Conservation (phyloP, 768 basidiomycete genomes). For the Phlebiopsis gigantea region DNA sequence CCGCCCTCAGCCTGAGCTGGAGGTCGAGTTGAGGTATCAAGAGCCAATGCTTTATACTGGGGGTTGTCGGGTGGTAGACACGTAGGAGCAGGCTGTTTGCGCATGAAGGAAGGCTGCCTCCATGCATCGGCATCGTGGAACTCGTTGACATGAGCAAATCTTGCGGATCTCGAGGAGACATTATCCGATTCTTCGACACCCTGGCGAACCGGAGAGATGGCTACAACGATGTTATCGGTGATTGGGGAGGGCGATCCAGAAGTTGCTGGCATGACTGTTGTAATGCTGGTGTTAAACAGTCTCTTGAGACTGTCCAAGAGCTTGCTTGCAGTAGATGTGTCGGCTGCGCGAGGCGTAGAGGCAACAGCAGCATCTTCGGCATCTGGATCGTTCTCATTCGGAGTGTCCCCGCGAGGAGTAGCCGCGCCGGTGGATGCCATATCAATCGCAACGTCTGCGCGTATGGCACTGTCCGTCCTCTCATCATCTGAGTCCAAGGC, state of each 20-base stretch:
- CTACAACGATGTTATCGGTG: background rate
- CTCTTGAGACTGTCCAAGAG: background rate
- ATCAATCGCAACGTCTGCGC: background rate
- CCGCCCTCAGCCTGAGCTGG: background rate
- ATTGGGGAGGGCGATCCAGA: background rate
- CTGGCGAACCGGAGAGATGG: no score
- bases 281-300: background rate
- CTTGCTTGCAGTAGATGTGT: background rate
- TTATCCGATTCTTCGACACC: no score
- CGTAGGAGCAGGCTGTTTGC: background rate
- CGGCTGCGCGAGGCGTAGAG: background rate
- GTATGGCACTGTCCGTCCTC: background rate
- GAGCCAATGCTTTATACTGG: no score
- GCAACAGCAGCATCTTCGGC: no score
- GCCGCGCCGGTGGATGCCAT: background rate
- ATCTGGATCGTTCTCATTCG: background rate
- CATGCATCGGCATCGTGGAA: conserved; percentile 1
- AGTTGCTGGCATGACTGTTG: background rate
- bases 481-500: conserved; percentile 2
- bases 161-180: background rate
- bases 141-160: background rate
- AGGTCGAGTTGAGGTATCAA: background rate
- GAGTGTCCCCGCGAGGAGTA: background rate
- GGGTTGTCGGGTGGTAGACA: background rate
- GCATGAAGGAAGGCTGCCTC: conserved; percentile 3